Conservation (phyloP, 176 grass and related monocot species). For the Urochloa ruziziensis region DNA sequence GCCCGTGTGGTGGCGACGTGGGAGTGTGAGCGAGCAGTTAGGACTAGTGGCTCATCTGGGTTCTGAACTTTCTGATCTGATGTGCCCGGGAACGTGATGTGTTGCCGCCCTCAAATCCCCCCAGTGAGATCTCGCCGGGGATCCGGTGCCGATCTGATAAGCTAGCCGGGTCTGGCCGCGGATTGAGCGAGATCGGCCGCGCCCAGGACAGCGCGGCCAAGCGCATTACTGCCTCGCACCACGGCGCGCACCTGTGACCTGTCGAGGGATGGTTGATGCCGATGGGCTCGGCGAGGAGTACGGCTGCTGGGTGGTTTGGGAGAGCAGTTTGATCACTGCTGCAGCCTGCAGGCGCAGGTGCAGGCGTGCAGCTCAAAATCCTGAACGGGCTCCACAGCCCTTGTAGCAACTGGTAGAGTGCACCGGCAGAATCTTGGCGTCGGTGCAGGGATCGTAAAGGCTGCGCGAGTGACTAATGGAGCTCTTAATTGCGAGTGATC, state of each 20-base stretch:
- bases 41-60: background rate
- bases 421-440: background rate
- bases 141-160: conserved; percentile 47
- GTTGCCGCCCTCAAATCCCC: conserved; percentile 22
- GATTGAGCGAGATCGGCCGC: conserved; percentile 28
- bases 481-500: background rate
- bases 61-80: too few species aligned
- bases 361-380: background rate
- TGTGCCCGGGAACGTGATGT: conserved; percentile 8
- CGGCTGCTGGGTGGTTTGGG: background rate
- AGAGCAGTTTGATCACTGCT: background rate
- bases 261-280: conserved; percentile 26
- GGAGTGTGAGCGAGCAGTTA: background rate
- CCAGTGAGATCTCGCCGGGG: conserved; percentile 27
- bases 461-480: background rate
- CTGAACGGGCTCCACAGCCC: background rate
- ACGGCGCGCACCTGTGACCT: conserved; percentile 15
- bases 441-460: background rate
- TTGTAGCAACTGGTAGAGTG: background rate
- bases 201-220: background rate
- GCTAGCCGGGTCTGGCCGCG: background rate
- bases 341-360: too few species aligned
- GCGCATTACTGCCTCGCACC: conserved; percentile 9
- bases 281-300: background rate
- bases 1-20: conserved; percentile 15